Conservation (phyloP, 1,139 yeast genomes). For the Suzukiozyma palmioleophila region DNA sequence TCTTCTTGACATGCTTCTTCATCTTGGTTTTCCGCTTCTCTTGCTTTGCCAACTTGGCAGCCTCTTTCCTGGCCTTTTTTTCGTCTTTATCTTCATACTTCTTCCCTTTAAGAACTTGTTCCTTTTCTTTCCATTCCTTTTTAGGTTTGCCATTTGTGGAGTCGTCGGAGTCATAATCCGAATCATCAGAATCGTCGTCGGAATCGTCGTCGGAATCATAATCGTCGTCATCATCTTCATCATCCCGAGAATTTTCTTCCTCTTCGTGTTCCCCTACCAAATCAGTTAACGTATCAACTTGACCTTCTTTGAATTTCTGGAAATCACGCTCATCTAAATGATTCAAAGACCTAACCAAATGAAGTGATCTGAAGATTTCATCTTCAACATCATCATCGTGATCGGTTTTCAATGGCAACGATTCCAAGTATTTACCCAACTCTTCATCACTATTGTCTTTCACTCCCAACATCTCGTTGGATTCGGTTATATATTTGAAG, state of each 20-base stretch:
- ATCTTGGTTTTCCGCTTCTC: constrained; percentile 88
- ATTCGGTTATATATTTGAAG: constrained; percentile 64
- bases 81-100: constrained; percentile 79
- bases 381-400: constrained; percentile 59
- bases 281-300: constrained; percentile 70
- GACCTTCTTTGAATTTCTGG: constrained; percentile 74
- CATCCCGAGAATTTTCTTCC: constrained; percentile 11
- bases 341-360: constrained; percentile 72
- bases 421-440: constrained; percentile 33
- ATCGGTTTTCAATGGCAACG: constrained; percentile 50
- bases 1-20: constrained; percentile 89
- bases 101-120: constrained; percentile 55
- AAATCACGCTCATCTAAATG: constrained; percentile 85
- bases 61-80: constrained; percentile 79
- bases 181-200: constrained; percentile 26
- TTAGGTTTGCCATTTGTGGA: constrained; percentile 12
- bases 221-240: constrained; percentile 19
- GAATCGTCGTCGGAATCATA: constrained; percentile 33
- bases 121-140: constrained; percentile 43
- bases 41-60: constrained; percentile 75
- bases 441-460: constrained; percentile 39
- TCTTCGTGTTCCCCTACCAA: constrained; percentile 38
- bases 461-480: constrained; percentile 33
- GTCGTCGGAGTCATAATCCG: constrained; percentile 28
- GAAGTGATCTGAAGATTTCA: constrained; percentile 82